Evolutionary conservation across 2,329 filamentous ascomycete genomes (phyloP).

Genomic region (Grosmannia penicillata): DNA sequence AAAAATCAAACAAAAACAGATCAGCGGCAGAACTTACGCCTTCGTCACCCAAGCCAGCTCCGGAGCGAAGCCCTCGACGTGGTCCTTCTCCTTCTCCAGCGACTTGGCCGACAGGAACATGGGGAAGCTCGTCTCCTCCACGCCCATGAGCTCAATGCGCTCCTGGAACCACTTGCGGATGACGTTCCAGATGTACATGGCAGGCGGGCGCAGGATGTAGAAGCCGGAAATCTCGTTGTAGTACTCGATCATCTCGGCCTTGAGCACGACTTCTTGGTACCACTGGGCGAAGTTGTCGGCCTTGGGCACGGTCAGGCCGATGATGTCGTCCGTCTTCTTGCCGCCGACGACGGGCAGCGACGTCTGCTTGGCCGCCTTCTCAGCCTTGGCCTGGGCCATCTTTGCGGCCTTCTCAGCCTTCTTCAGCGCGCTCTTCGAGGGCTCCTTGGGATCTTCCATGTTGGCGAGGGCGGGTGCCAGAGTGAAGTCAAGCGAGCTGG

Average conservation of each 20-base stretch:
- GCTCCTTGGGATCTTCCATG: slow-evolving; percentile 18
- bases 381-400: slow-evolving; percentile 44
- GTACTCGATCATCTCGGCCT: slow-evolving; percentile 96
- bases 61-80: slow-evolving; percentile 96
- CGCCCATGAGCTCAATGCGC: slow-evolving; percentile 78
- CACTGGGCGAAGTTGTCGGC: slow-evolving; percentile 78
- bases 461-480: not conserved
- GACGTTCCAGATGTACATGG: slow-evolving; percentile 50
- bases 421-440: slow-evolving; percentile 49
- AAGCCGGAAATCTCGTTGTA: slow-evolving; percentile 88
- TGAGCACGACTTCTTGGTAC: slow-evolving; percentile 96
- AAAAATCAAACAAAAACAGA: slow-evolving; percentile 5
- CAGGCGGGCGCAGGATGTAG: slow-evolving; percentile 65
- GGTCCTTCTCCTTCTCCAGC: slow-evolving; percentile 76
- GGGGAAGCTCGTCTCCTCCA: slow-evolving; percentile 92
- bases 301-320: slow-evolving; percentile 79
- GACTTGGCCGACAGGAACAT: slow-evolving; percentile 91
- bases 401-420: slow-evolving; percentile 48
- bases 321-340: slow-evolving; percentile 54
- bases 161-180: slow-evolving; percentile 54
- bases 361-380: slow-evolving; percentile 44
- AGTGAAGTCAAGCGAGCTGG: no score
- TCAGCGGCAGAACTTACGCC: slow-evolving; percentile 38
- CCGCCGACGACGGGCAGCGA: slow-evolving; percentile 36
- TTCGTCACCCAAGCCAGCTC: slow-evolving; percentile 83